Base-by-base conservation (phyloP, 176 grass and related monocot species). In the sorghum (Sorghum bicolor) region DNA sequence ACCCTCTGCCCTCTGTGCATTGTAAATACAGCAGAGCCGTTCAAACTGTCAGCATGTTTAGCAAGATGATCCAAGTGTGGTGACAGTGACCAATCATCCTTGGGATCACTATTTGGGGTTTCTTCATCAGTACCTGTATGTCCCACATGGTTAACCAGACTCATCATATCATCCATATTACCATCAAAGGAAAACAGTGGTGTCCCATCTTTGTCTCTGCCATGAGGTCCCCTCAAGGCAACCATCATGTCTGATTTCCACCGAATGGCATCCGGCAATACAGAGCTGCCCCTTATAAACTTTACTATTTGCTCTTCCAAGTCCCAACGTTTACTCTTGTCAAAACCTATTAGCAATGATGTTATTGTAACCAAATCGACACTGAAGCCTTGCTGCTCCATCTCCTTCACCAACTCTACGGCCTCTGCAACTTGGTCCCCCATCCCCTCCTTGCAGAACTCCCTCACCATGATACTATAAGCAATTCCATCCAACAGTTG, bases 281-380 rank as follows among this genome's bases (percentile, higher is more conserved):
- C 34, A 64, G 90, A 67, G 45, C 86, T 73, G 14, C 93, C 88
- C 76, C 92, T 91, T 61, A 93, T 78, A 79, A 89, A 87, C 83
- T 89, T 98, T 70, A 95, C 88, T 73, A 95, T 92, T 57, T 89
- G 87, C 34, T 98, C 90, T 38, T 88, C 83, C 36, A 94, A 88
- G 76, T 98, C 92, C 86, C 92, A 90, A 25, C 85, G 90, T 36
- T 80, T 88, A 71, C 76, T 90, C 85, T 88, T 91, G 76, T 90
- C 90, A 66, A 93, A 86, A 47, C 88, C 95, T 77, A 98, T 90
- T 5, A 98, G 80, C 50, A 98, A 87, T 67, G 92, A 89, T 24
- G 92, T 91, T 68, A 98, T 83, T 3, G 95, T 98, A 67, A 93
- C 89, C 76, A 98, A 82, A 93, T 98, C 95, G 71, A 98, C 91